A percentile compares a stretch with the other conserved stretches of the same genome.
Conservation (phyloP, 2,329 filamentous ascomycete genomes). For the Camillea tinctor region DNA sequence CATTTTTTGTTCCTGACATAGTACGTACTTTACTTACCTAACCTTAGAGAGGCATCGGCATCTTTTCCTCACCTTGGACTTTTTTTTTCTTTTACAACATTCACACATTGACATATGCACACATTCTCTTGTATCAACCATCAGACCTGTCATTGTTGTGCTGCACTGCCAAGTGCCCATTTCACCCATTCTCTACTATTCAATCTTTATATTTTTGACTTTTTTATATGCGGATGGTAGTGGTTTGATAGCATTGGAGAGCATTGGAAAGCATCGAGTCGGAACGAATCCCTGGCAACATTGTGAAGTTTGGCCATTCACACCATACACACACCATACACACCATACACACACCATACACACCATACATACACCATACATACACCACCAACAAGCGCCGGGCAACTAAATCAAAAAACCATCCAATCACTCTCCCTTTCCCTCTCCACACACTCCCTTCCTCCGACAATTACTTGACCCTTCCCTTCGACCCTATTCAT, state of each 20-base stretch:
- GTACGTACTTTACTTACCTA: background rate
- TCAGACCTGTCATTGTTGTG: background rate
- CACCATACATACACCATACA: conserved; percentile 24
- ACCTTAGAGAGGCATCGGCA: background rate
- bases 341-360: conserved; percentile 24
- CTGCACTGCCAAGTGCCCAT: background rate
- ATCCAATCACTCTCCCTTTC: conserved; percentile 27
- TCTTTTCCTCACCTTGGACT: background rate
- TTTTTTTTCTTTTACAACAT: background rate
- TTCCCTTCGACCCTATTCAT: background rate
- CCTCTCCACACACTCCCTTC: conserved; percentile 24
- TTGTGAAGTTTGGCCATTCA: background rate
- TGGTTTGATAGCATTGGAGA: background rate
- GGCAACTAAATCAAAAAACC: conserved; percentile 25
- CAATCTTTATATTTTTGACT: background rate
- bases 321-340: conserved; percentile 18
- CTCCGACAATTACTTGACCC: conserved; percentile 21
- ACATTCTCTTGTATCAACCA: background rate
- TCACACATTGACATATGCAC: background rate
- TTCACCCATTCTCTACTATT: background rate
- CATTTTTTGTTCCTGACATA: background rate
- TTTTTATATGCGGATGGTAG: background rate
- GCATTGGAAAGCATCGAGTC: background rate
- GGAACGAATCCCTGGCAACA: background rate
- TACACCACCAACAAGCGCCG: conserved; percentile 31